These are phyloP conservation scores for Oxytropis ochrocephala DNA, from an alignment of 306 rosid genomes.

Conservation along the genomic window DNA sequence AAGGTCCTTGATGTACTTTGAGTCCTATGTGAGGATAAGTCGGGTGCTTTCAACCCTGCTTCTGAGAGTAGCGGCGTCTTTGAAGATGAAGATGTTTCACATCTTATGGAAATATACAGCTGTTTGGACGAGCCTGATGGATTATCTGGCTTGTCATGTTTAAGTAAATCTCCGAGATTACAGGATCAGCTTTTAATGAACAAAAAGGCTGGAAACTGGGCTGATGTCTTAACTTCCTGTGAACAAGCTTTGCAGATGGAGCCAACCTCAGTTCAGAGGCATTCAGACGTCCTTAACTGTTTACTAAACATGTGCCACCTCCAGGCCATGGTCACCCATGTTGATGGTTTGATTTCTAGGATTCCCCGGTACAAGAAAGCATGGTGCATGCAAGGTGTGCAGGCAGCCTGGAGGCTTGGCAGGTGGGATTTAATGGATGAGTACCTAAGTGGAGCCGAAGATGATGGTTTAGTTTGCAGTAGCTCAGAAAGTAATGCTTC, in stretches of 20 bases:
- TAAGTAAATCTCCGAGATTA: slow-evolving; percentile 63
- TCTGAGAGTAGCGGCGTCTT: slow-evolving; percentile 81
- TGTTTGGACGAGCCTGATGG: slow-evolving; percentile 97
- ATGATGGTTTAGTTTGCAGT: slow-evolving; percentile 79
- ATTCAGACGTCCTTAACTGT: slow-evolving; percentile 93
- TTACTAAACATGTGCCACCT: slow-evolving; percentile 95
- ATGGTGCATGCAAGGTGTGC: slow-evolving; percentile 99
- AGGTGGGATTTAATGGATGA: slow-evolving; percentile 99
- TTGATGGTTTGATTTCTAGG: slow-evolving; percentile 89
- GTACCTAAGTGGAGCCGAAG: slow-evolving; percentile 85
- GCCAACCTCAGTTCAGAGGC: slow-evolving; percentile 83
- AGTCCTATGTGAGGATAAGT: slow-evolving; percentile 72
- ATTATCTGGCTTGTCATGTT: slow-evolving; percentile 76
- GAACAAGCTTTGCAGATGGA: slow-evolving; percentile 99
- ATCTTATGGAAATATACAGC: slow-evolving; percentile 91
- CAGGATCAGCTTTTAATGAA: slow-evolving; percentile 86
- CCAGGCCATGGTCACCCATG: slow-evolving; percentile 97
- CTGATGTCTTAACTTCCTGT: slow-evolving; percentile 83
- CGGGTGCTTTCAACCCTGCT: slow-evolving; percentile 97
- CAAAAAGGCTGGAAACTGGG: slow-evolving; percentile 95
- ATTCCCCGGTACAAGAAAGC: slow-evolving; percentile 81
- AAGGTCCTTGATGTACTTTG: slow-evolving; percentile 94
- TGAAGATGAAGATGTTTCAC: slow-evolving; percentile 77
- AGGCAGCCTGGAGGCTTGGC: slow-evolving; percentile 99
- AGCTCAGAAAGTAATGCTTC: slow-evolving; percentile 87